A percentile compares a stretch with the other conserved stretches of the same genome.
These are phyloP conservation scores for Penicillium coprophilum DNA, from an alignment of 495 filamentous ascomycete genomes.

Conservation along the genomic window DNA sequence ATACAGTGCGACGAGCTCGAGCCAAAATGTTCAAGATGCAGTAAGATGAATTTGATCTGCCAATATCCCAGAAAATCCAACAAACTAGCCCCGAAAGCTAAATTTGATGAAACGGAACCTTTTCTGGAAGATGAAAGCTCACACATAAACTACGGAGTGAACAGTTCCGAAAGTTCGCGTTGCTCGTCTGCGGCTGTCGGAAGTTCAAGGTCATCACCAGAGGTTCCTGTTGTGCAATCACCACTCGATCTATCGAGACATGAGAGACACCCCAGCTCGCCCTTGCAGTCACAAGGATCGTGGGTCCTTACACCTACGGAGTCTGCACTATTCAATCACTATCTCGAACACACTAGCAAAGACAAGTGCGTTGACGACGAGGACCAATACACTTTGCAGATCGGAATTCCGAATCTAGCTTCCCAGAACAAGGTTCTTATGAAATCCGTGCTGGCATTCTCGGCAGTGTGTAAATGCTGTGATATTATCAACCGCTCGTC, in stretches of 20 bases:
- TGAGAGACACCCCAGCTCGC: not conserved
- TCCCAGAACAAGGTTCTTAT: conserved; percentile 41
- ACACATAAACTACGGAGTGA: not conserved
- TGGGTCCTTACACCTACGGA: conserved; percentile 17
- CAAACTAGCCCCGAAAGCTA: not conserved
- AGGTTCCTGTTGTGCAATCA: not conserved
- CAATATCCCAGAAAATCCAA: not conserved
- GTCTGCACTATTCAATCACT: conserved; percentile 39
- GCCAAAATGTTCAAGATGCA: conserved; percentile 7
- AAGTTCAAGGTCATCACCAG: not conserved
- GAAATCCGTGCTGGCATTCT: conserved; percentile 41
- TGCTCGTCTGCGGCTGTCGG: not conserved
- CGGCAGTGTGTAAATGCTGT: conserved; percentile 40
- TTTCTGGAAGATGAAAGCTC: not conserved
- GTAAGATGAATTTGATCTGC: not conserved
- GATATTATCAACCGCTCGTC: conserved; percentile 32
- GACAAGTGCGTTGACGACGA: conserved; percentile 33
- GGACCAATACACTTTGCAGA: conserved; percentile 40
- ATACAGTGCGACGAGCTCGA: conserved; percentile 2
- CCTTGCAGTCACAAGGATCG: not conserved
- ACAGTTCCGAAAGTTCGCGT: not conserved
- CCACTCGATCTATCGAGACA: not conserved
- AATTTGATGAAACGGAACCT: not conserved
- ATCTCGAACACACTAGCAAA: conserved; percentile 43
- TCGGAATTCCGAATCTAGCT: conserved; percentile 44